Conservation (phyloP, 805 yeast genomes). For the Komagataella ulmi region DNA sequence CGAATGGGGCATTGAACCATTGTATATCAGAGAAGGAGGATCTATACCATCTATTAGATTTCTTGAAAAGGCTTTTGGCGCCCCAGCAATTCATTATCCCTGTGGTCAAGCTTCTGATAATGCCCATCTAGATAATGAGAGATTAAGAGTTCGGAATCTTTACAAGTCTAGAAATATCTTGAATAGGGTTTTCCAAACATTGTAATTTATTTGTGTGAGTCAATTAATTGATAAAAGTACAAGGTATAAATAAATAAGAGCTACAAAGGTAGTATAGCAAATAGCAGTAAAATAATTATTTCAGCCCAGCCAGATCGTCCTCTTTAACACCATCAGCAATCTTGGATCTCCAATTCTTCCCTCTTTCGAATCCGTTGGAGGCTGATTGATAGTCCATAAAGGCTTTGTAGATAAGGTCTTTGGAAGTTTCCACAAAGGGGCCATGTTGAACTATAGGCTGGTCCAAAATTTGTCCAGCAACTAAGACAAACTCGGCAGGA, state of each 20-base stretch:
- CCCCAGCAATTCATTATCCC: constrained; percentile 92
- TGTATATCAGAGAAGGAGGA: constrained; percentile 91
- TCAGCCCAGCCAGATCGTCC: background rate
- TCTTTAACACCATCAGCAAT: constrained; percentile 18
- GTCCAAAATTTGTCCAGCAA: constrained; percentile 64
- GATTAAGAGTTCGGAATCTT: constrained; percentile 66
- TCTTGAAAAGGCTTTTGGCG: constrained; percentile 66
- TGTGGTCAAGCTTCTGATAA: constrained; percentile 93
- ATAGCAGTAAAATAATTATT: background rate
- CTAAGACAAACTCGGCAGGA: constrained; percentile 49
- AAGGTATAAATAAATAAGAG: background rate
- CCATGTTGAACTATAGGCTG: constrained; percentile 81
- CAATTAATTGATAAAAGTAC: background rate
- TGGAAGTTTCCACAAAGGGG: constrained; percentile 73
- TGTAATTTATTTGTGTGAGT: background rate
- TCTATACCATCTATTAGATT: constrained; percentile 86
- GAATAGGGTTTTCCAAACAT: constrained; percentile 27
- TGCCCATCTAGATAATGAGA: constrained; percentile 85
- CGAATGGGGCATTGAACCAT: constrained; percentile 75
- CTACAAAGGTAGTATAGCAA: background rate
- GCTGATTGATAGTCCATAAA: constrained; percentile 60
- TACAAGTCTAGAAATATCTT: constrained; percentile 60
- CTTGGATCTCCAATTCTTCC: constrained; percentile 42
- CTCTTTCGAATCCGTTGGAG: constrained; percentile 56
- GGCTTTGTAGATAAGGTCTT: constrained; percentile 54